Evolutionary conservation across 768 basidiomycete genomes (phyloP), one percentile per base, ranked within the genome.

Genomic region (Boletus bicolor): DNA sequence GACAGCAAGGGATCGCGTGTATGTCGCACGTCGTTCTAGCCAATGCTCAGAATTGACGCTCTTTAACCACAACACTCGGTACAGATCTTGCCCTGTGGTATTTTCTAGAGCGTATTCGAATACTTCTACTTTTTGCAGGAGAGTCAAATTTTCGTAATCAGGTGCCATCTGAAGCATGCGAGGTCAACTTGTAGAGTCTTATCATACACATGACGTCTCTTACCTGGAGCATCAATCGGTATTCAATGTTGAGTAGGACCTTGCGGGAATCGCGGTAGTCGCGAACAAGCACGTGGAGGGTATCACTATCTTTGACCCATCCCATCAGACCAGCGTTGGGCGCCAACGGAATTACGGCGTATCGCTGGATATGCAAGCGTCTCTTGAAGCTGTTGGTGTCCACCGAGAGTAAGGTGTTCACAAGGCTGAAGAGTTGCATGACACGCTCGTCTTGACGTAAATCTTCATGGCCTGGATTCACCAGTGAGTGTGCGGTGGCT

Each of bases 101-200:
- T 98, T 98, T 72, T 98, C 95, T 43, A 98, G 79, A 7, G 97
- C 95, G 64, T 98, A 98, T 72, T 98, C 94, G 74, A 99, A 99
- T 4, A 99, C 97, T 69, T 99, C 97, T 39, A 99, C 91, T 77
- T 99, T 99, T 70, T 99, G 96, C 48, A 99, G 81, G 5, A 98
- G 77, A 32, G 89, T 93, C 32, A 98, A 77, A 64, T 87, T 91
- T 71, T 98, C 96, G 71, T 98, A 99, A 68, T 98, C 96, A 10
- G 97, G 96, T 9, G 97, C 97, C 96, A 98, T 98, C 94, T 98
- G 61, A 38, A 51, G 35, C 43, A 39, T 41, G 12, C 38, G 12
- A 38, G 21, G 51, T 62, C 21, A 61, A 48, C 19, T 44, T 35
- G 21, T 30, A 37, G 42, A 21, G 11, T 35, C n/a, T 47, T 44